Evolutionary conservation across 257 asterid species (phyloP).

Genomic region (Forsythia suspensa): DNA sequence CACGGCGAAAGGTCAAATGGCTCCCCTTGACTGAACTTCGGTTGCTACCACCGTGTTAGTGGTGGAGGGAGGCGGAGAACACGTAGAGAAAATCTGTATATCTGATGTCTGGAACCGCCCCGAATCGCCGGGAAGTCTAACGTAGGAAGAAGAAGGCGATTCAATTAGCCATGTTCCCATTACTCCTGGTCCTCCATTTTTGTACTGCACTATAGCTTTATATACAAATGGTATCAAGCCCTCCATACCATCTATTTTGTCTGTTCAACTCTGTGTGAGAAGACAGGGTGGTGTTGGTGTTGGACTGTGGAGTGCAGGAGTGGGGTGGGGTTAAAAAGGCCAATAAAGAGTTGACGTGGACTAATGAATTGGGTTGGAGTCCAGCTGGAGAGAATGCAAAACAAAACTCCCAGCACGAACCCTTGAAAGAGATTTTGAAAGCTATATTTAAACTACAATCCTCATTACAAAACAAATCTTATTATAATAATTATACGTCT

Average conservation of each 20-base stretch:
- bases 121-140: conserved; percentile 38
- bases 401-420: background rate
- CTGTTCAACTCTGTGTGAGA: background rate
- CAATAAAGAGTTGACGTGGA: background rate
- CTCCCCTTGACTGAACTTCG: conserved; percentile 17
- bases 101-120: conserved; percentile 33
- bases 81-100: conserved; percentile 23
- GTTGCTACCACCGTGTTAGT: conserved; percentile 11
- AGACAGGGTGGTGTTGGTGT: background rate
- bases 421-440: conserved; percentile 19
- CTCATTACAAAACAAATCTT: conserved; percentile 32
- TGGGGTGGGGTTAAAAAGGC: conserved; percentile 12
- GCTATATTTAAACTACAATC: conserved; percentile 22
- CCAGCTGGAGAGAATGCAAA: conserved; percentile 16
- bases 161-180: conserved; percentile 28
- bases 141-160: conserved; percentile 41
- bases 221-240: conserved; percentile 49
- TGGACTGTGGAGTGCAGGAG: background rate
- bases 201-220: conserved; percentile 41
- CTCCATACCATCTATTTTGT: conserved; percentile 28
- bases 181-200: conserved; percentile 24
- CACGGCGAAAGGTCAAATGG: background rate
- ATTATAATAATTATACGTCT: background rate
- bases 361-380: conserved; percentile 19
- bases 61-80: conserved; percentile 18